Evolutionary conservation across 176 grass and related monocot genomes (phyloP).

Genomic region (Urochloa ruziziensis): DNA sequence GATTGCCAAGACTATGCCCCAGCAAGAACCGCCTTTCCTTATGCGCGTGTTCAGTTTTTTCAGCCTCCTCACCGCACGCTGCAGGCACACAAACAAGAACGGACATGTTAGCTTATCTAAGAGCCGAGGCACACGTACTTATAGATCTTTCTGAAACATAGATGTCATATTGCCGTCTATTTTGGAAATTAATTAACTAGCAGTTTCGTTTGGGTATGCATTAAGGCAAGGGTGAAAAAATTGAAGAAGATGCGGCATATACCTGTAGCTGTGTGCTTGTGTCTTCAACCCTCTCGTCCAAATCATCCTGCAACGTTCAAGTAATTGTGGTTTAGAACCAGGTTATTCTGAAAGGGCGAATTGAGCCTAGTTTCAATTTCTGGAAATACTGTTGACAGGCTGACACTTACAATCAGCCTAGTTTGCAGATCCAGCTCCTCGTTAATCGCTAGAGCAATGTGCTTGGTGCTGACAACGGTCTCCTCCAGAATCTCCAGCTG

Average conservation of each 20-base stretch:
- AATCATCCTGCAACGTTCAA: constrained; percentile 53
- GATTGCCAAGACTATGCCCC: constrained; percentile 37
- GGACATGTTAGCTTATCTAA: not conserved
- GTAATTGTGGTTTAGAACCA: not conserved
- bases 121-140: not conserved
- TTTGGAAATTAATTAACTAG: not conserved
- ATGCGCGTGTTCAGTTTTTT: constrained; percentile 49
- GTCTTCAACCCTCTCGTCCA: constrained; percentile 54
- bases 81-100: not conserved
- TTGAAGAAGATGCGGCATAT: not conserved
- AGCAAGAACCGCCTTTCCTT: constrained; percentile 45
- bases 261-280: constrained; percentile 60
- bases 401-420: constrained; percentile 64
- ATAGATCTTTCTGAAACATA: not conserved
- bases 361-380: not conserved
- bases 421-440: constrained; percentile 77
- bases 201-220: not conserved
- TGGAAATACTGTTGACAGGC: not conserved
- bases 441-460: constrained; percentile 73
- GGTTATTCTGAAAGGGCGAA: not conserved
- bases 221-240: not conserved
- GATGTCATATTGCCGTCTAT: not conserved
- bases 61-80: constrained; percentile 54
- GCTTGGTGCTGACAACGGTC: constrained; percentile 57
- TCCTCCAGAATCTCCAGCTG: constrained; percentile 57